Base-by-base conservation (phyloP, 345 rosid genomes). In the Gossypium herbaceum region DNA sequence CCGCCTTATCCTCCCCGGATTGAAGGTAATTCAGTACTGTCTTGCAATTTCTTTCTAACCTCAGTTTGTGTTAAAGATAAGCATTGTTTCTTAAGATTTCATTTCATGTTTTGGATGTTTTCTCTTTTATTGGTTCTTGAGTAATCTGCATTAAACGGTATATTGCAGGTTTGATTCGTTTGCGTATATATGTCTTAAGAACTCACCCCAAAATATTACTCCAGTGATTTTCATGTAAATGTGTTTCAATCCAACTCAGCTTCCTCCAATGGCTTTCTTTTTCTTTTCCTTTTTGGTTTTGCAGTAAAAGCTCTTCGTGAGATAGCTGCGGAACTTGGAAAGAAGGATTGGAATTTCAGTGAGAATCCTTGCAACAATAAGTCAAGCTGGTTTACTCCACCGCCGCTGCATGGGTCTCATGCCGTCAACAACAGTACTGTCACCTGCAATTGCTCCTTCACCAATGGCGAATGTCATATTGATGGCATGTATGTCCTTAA, bases 351-450 rank as follows among this genome's bases (percentile, higher is more conserved):
- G 70, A 62, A 74, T 54, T 74, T 62, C 71, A 62, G 16, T 34
- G 70, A 62, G 61, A 74, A 92, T 56, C 82, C 82, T 44, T 79
- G 78, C 79, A 79, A 82, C 73, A 47, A 55, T 8, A 3, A 66
- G 51, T 67, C 76, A 9, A 85, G 86, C 9, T 88, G 92, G 97
- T 62, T 62, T 29, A 54, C 77, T 13, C 60, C 76, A 17, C 67
- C 58, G 11, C 55, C 68, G 9, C 68, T 25, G 47, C 25, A 47
- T 45, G 45, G 12, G 15, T 17, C 20, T 1, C 19, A 5, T n/a
- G 59, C 77, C 6, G 12, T 51, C 2, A 29, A 17, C 39, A 74
- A 77, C 50, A 77, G 72, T 12, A 69, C 75, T 41, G 47, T 82
- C 71, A 39, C 44, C 61, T 82, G 85, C 79, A 73, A 68, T 20